phyloP scores from a whole-genome alignment of 1,284 basidiomycete species.

The Rhodotorula glutinis region DNA sequence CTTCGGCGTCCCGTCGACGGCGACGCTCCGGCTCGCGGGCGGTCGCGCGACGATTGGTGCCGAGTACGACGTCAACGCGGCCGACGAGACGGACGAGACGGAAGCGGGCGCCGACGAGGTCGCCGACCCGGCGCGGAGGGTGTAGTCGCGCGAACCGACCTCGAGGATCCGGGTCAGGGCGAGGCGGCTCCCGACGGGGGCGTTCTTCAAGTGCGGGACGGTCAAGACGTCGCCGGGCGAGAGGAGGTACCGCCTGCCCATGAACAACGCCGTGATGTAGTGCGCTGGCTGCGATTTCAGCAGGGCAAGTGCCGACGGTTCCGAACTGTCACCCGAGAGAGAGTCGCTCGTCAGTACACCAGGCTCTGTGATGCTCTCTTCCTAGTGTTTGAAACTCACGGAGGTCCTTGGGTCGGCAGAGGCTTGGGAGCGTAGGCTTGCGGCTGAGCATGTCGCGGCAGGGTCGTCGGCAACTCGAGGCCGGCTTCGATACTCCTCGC shows the following conservation, averaged over 20 bases:
- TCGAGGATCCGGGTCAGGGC: constrained; percentile 84
- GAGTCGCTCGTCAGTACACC: not conserved
- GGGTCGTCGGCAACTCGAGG: constrained; percentile 2
- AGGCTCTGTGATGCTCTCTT: too few species aligned
- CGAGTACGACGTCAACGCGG: constrained; percentile 41
- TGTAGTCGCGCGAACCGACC: constrained; percentile 90
- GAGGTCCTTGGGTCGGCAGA: not conserved
- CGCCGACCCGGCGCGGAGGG: constrained; percentile 59
- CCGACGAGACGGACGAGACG: constrained; percentile 11
- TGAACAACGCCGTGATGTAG: constrained; percentile 87
- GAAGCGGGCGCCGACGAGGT: constrained; percentile 15
- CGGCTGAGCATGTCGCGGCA: constrained; percentile 17
- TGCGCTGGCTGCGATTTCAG: constrained; percentile 66
- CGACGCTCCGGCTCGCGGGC: constrained; percentile 12
- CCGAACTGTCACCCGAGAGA: not conserved
- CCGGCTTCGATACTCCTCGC: not conserved
- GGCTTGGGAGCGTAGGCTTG: constrained; percentile 8
- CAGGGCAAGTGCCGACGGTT: constrained; percentile 41
- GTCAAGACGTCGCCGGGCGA: constrained; percentile 87
- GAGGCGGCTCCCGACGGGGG: constrained; percentile 78
- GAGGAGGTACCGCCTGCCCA: constrained; percentile 81
- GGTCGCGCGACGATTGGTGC: constrained; percentile 56
- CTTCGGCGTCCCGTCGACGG: constrained; percentile 28
- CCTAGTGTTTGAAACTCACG: not conserved
- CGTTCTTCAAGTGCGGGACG: constrained; percentile 72